Evolutionary conservation across 2,329 filamentous ascomycete species (phyloP), one percentile per base, ranked within the genome.

Genomic region (Elsinoe australis): DNA sequence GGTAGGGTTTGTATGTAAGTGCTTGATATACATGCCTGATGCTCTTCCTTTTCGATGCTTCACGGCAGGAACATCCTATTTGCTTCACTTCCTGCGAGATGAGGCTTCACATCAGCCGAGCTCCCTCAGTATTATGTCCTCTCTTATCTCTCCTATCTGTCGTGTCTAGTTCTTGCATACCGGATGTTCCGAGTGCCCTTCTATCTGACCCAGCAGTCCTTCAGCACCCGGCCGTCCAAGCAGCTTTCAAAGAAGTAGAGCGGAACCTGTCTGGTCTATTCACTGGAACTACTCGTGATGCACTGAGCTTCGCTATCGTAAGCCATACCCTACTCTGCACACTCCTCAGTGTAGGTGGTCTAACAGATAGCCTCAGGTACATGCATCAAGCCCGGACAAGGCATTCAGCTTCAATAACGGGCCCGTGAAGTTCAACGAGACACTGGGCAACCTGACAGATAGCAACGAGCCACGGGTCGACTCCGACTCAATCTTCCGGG

Each of bases 191-290:
- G 4, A 28, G 24, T n/a, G 14, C 26, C 2, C 22, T 44, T 9
- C 26, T 44, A 6, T 44, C 39, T 17, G 39, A 44, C 12, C 12
- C 39, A 31, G 24, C 39, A 14, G 14, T 44, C 21, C n/a, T 32
- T 7, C 39, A 21, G 26, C 39, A 44, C 15, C 39, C 39, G 7
- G 39, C 39, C 7, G 39, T 44, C 14, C 24, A 19, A 21, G 26
- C n/a, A 12, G 39, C 39, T n/a, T 44, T 44, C 26, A 32, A 18
- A n/a, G 39, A 44, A 14, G 39, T 44, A 4, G 39, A 44, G 17
- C 39, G 39, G 21, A 44, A 44, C 22, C 15, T 44, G 2, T 44
- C 39, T 10, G 24, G 9, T 17, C 38, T 42, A n/a, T 44, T 44
- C 39, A 44, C 39, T 12, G 39, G 26, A 9, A 44, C 18, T 17